Evolutionary conservation across 352 stramenopile species (phyloP).

Genomic region (Pilasporangium apinafurcum): DNA sequence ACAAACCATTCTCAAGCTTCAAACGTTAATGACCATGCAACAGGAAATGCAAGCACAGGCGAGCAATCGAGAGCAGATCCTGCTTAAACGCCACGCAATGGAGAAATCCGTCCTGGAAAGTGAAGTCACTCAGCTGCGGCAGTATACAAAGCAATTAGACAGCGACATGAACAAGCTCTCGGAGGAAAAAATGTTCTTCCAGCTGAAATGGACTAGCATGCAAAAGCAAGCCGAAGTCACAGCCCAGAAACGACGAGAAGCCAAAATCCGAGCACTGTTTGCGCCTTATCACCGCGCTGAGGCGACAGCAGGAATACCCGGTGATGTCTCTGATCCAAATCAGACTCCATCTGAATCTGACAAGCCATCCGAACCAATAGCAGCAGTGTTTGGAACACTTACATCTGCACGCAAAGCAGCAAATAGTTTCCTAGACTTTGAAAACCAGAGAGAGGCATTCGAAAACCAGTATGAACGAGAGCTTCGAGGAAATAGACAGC

Average conservation of each 20-base stretch:
- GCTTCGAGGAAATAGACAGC: conserved; percentile 8
- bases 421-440: conserved; percentile 7
- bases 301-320: neutral
- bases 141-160: conserved; percentile 43
- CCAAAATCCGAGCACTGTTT: conserved; percentile 43
- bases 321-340: too few species aligned
- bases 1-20: conserved; percentile 58
- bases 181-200: conserved; percentile 39
- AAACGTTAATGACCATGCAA: conserved; percentile 59
- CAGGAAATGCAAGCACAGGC: conserved; percentile 29
- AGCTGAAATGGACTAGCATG: conserved; percentile 34
- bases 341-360: neutral
- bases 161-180: conserved; percentile 32
- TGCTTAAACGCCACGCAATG: conserved; percentile 27
- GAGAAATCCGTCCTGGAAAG: conserved; percentile 23
- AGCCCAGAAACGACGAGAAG: conserved; percentile 32
- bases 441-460: conserved; percentile 32
- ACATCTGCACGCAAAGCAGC: neutral
- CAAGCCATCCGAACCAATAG: neutral
- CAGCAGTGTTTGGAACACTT: neutral
- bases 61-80: conserved; percentile 30
- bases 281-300: conserved; percentile 18
- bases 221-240: conserved; percentile 32
- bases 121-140: conserved; percentile 39
- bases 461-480: conserved; percentile 16